Percentiles rank a stretch among this genome's conserved stretches.
Evolutionary conservation across 1,284 basidiomycete genomes (phyloP).

Genomic region (Boletus subluridellus): DNA sequence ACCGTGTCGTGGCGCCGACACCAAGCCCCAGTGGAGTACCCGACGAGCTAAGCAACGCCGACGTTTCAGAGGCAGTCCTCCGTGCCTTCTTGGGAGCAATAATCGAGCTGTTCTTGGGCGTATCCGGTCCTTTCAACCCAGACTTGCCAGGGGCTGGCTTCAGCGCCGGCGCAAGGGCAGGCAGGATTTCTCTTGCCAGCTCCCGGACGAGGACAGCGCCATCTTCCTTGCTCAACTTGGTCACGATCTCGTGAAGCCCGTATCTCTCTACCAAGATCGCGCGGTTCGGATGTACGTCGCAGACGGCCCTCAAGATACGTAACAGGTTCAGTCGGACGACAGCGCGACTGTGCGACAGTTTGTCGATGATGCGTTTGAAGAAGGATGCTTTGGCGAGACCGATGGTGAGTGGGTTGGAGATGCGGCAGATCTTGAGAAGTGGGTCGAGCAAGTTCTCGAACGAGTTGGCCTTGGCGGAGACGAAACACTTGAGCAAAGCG

Average conservation of each 20-base stretch:
- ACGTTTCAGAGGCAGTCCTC: constrained; percentile 66
- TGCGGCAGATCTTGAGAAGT: constrained; percentile 83
- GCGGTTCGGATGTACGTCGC: constrained; percentile 87
- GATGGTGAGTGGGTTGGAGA: constrained; percentile 73
- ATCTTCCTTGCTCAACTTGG: constrained; percentile 75
- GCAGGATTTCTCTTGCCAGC: constrained; percentile 78
- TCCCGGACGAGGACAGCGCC: constrained; percentile 88
- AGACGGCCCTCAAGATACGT: constrained; percentile 79
- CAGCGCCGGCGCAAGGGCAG: constrained; percentile 64
- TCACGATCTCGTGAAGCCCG: constrained; percentile 74
- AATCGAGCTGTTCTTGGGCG: constrained; percentile 42
- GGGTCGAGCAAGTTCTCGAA: constrained; percentile 96
- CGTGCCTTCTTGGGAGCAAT: constrained; percentile 65
- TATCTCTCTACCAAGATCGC: constrained; percentile 76
- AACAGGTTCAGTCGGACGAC: constrained; percentile 89
- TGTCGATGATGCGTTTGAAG: constrained; percentile 83
- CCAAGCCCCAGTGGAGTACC: constrained; percentile 16
- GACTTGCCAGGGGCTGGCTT: constrained; percentile 45
- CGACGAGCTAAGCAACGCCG: constrained; percentile 35
- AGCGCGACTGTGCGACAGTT: constrained; percentile 78
- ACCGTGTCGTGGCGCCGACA: constrained; percentile 14
- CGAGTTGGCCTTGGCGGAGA: constrained; percentile 83
- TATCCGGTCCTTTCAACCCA: constrained; percentile 36
- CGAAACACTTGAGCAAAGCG: constrained; percentile 78
- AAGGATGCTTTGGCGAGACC: constrained; percentile 80